Evolutionary conservation across 768 basidiomycete species (phyloP).

Genomic region (Floccularia luteovirens): DNA sequence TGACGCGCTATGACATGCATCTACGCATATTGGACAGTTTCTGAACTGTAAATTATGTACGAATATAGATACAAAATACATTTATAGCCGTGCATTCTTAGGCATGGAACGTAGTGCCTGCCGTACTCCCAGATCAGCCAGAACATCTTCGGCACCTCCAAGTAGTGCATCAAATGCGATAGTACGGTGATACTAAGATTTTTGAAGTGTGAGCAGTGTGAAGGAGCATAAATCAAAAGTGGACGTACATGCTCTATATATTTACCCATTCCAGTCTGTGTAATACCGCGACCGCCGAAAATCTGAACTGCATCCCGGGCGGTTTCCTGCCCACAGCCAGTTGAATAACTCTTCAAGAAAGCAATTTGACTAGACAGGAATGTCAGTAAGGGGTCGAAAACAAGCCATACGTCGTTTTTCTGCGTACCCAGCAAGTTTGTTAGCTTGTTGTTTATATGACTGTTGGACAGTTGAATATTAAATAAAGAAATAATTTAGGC

Average conservation of each 20-base stretch:
- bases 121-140: constrained; percentile 68
- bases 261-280: constrained; percentile 74
- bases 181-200: constrained; percentile 51
- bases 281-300: constrained; percentile 84
- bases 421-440: constrained; percentile 61
- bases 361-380: constrained; percentile 47
- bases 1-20: too few relatives aligned
- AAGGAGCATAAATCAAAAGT: constrained; percentile 2
- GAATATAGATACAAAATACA: neutral
- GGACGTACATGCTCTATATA: constrained; percentile 62
- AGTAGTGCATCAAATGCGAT: constrained; percentile 64
- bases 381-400: neutral
- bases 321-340: constrained; percentile 56
- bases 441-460: constrained; percentile 71
- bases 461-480: constrained; percentile 6
- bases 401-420: neutral
- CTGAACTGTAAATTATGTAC: too few relatives aligned
- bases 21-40: too few relatives aligned
- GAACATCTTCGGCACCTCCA: constrained; percentile 68
- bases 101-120: constrained; percentile 71
- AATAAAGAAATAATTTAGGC: constrained; percentile 2
- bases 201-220: constrained; percentile 7
- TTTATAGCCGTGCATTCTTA: constrained; percentile 47
- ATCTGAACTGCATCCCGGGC: constrained; percentile 53
- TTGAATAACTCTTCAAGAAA: constrained; percentile 64